Evolutionary conservation across 2,329 filamentous ascomycete species (phyloP).

Genomic region (Pseudocercospora crystallina): DNA sequence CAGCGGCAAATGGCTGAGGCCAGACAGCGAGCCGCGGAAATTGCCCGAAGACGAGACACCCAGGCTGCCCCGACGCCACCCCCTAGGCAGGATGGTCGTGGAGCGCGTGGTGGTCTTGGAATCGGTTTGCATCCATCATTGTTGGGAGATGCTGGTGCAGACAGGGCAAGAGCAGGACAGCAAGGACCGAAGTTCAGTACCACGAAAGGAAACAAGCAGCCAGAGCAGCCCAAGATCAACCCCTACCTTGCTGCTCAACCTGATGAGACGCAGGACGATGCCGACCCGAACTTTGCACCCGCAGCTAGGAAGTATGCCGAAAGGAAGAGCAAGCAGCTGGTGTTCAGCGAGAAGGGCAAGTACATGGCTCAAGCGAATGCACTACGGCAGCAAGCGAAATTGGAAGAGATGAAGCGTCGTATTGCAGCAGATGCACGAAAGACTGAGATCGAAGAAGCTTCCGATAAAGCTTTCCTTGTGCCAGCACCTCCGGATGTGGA

Average conservation of each 20-base stretch:
- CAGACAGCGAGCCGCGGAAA: constrained; percentile 27
- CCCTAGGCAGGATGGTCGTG: constrained; percentile 49
- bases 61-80: constrained; percentile 35
- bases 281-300: constrained; percentile 46
- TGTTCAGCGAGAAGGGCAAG: constrained; percentile 95
- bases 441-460: constrained; percentile 91
- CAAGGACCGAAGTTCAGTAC: constrained; percentile 54
- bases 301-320: constrained; percentile 67
- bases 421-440: constrained; percentile 85
- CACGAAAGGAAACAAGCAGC: constrained; percentile 55
- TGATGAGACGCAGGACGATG: constrained; percentile 58
- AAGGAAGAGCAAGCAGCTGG: constrained; percentile 71
- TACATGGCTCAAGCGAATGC: constrained; percentile 94
- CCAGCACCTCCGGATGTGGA: constrained; percentile 83
- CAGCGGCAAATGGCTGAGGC: constrained; percentile 27
- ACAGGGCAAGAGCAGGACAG: constrained; percentile 44
- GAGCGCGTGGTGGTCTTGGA: constrained; percentile 67
- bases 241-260: constrained; percentile 44
- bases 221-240: constrained; percentile 44
- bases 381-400: constrained; percentile 77
- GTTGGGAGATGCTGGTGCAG: constrained; percentile 52
- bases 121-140: constrained; percentile 77
- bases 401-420: constrained; percentile 92
- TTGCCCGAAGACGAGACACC: constrained; percentile 22
- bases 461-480: constrained; percentile 81